A percentile compares a stretch with the other conserved stretches of the same genome.
Conservation (phyloP, 352 stramenopile species). For the Blastocystis sp. region DNA sequence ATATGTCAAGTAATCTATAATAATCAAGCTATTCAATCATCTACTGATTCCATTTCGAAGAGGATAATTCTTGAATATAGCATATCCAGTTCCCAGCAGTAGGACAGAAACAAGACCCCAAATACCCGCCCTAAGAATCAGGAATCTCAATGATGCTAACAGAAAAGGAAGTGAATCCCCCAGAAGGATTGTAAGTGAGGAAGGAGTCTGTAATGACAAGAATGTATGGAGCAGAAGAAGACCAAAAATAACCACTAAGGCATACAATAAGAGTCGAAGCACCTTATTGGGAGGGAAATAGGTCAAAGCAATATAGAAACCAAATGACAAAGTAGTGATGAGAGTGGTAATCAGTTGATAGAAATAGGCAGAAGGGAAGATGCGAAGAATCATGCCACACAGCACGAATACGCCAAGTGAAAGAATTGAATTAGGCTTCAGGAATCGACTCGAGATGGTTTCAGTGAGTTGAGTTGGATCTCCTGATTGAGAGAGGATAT, state of each 20-base stretch:
- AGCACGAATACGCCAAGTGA: constrained; percentile 1
- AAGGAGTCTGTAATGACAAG: background rate
- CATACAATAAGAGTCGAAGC: background rate
- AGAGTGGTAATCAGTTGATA: background rate
- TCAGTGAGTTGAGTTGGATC: background rate
- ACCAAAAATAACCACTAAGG: background rate
- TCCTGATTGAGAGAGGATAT: background rate
- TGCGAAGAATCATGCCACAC: background rate
- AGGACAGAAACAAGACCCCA: constrained; percentile 10
- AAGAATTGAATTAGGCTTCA: background rate
- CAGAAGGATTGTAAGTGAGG: background rate
- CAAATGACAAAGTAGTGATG: background rate
- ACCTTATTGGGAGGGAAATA: background rate
- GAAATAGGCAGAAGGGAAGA: background rate
- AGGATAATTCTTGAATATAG: constrained; percentile 21
- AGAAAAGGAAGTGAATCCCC: constrained; percentile 22
- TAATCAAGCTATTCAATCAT: background rate
- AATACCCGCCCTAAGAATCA: background rate
- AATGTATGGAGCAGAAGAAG: constrained; percentile 13
- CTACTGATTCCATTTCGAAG: constrained; percentile 57
- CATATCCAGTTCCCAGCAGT: background rate
- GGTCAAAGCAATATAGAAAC: background rate
- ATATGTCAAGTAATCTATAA: constrained; percentile 54
- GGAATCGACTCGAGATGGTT: background rate
- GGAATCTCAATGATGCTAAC: background rate